Evolutionary conservation across 495 filamentous ascomycete species (phyloP), one percentile per base, ranked within the genome.

Genomic region (Aspergillus taichungensis): DNA sequence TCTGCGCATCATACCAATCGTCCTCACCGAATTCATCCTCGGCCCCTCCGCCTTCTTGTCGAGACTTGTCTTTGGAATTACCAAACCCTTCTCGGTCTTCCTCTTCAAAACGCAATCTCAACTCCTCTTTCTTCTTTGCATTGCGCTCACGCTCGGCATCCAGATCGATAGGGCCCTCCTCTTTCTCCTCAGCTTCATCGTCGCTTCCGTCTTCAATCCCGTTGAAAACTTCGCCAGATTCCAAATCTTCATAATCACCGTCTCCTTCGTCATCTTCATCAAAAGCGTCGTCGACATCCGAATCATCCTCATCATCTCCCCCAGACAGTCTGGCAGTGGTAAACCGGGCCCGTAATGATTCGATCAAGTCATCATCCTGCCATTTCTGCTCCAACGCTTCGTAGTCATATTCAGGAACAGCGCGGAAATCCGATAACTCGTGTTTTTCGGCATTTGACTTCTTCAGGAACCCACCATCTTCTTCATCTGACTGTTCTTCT

Each of bases 1-100:
- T 98, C 57, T 98, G 94, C 18, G 86, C 75, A 58, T 97, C 90
- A 60, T 97, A 97, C 94, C 94, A 98, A 35, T 97, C 88, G 55
- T 98, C 92, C 65, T 97, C 90, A 30, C 88, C 94, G 55, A 95
- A 97, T 56, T 92, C 79, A 37, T 77, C 74, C 33, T 88, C 75
- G 0, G 54, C 57, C 11, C 73, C 73, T 12, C 74, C 81, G 28
- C 69, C 75, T 54, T 80, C 77, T 41, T 74, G 61, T 35, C 83
- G 76, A 13, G 79, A 78, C 35, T 80, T 78, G 9, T 85, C 79
- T 53, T 88, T 87, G 54, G 87, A 86, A 54, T 94, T 95, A 14
- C 79, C 79, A 54, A 94, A 87, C 0, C 92, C 92, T 61, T 98
- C 92, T 11, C 84, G 77, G 56, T 98, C 92, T 69, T 98, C 92